These are phyloP conservation scores for Lactifluus volemus DNA, from an alignment of 768 basidiomycete species.

Conservation along the genomic window DNA sequence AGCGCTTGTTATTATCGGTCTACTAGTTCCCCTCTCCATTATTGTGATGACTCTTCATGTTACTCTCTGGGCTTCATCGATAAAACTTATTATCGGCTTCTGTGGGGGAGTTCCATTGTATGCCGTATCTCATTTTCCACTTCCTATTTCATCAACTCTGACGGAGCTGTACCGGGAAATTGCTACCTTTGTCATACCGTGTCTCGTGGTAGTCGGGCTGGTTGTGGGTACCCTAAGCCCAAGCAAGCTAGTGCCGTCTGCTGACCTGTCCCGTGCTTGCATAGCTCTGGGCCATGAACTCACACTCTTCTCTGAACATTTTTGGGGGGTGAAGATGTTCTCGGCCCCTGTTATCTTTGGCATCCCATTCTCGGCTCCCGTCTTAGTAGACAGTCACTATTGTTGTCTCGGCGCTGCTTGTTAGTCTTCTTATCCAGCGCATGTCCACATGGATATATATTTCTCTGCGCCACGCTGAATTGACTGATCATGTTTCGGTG, in stretches of 20 bases:
- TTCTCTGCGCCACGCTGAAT: not conserved
- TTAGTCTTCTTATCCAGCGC: constrained; percentile 71
- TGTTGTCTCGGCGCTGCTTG: constrained; percentile 82
- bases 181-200: constrained; percentile 75
- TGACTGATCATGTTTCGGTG: not conserved
- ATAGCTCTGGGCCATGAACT: constrained; percentile 56
- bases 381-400: constrained; percentile 58
- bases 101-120: constrained; percentile 75
- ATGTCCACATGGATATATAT: constrained; percentile 21
- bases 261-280: constrained; percentile 3
- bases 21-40: constrained; percentile 78
- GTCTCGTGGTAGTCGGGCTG: constrained; percentile 83
- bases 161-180: constrained; percentile 50
- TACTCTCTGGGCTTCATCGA: constrained; percentile 20
- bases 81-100: constrained; percentile 68
- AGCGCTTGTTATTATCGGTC: constrained; percentile 82
- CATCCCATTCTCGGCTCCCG: not conserved
- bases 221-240: constrained; percentile 43
- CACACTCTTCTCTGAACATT: constrained; percentile 78
- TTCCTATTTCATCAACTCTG: not conserved
- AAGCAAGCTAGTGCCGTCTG: constrained; percentile 1
- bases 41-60: constrained; percentile 43
- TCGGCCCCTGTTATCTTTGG: not conserved
- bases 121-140: constrained; percentile 21
- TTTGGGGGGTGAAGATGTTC: constrained; percentile 47